Base-by-base conservation (phyloP, 805 yeast genomes). In the Saccharomycopsis sp. region DNA sequence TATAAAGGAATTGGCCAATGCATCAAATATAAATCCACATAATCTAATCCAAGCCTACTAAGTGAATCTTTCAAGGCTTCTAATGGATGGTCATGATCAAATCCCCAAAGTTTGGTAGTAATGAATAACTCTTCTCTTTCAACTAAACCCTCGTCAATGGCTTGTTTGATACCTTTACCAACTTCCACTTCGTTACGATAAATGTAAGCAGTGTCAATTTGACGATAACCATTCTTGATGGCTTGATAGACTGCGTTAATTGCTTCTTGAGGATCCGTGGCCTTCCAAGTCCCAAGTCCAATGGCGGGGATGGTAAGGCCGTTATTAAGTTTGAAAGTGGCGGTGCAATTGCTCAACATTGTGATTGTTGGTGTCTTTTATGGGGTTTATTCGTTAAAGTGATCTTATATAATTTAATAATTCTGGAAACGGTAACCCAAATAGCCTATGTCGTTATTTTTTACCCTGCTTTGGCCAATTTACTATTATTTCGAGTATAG, bases 1-100 rank as follows among this genome's bases (percentile, higher is more conserved):
- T 79, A 78, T 62, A 77, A 79, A 17, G 95, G 82, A 59, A 85
- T 69, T 53, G 95, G 96, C 76, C 85, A 86, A 59, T 86, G 96
- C 56, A 86, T 83, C 62, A 82, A 79, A 66, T 74, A 84, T 51
- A 86, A 62, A 61, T 86, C 96, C 46, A 86, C 49, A 66, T 86
- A 86, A 36, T 82, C 94, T 49, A 85, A 64, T 13, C 72, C 66
- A 66, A 87, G 66, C 58, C 83, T 94, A 20, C 59, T 51, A 51
- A 86, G 67, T 28, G 85, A 78, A 51, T 67, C 72, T 53, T 76
- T 61, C 52, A 83, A 63, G 29, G 87, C 26, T 23, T 52, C 76
- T 73, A 56, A 72, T 51, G 87, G 67, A 23, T 23, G 10, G 21
- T 15, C 36, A 33, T 33, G 36, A n/a, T 33, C 17, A 33, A 17